Evolutionary conservation across 148 eudicot species (phyloP), one percentile per base, ranked within the genome.

Genomic region (Euryodendron excelsum): DNA sequence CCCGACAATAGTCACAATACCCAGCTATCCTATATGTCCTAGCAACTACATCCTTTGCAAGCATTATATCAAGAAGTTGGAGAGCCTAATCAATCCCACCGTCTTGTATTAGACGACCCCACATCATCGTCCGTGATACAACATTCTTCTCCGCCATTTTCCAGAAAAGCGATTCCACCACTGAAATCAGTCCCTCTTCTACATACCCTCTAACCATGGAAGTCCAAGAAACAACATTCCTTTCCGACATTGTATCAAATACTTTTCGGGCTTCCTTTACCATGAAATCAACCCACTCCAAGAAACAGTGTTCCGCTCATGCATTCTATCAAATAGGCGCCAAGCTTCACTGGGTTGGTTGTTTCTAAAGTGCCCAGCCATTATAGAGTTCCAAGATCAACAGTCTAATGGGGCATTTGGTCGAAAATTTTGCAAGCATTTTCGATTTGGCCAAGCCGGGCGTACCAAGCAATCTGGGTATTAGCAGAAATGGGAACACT

Each of bases 241-340:
- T 80, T 53, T 78, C 83, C 10, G 87, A 82, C 89, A 88, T 86
- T 50, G 8, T 34, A 45, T 86, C 89, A 27, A 86, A 86, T 48
- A 86, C 84, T 36, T 76, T 53, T 47, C 77, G 79, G 21, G 87
- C 89, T 37, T 84, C 86, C 62, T 84, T 73, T 15, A 88, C 6
- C 91, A 80, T 84, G 85, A 81, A 53, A 89, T 37, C 80, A 89
- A 66, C 74, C 83, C 86, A 50, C 85, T 89, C 83, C 88, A 81
- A 65, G 86, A 76, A 70, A 83, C 79, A 31, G 75, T 77, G 44
- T 84, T 75, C 79, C 84, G 80, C 41, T 84, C 83, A 23, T 85
- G 86, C 92, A 89, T 89, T 82, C 21, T 31, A 39, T 84, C 84
- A 63, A 89, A 89, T 79, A 89, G 65, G 0, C 63, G 66, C 60